Conservation (phyloP, 2,329 filamentous ascomycete genomes). For the Pezicula carpinea region DNA sequence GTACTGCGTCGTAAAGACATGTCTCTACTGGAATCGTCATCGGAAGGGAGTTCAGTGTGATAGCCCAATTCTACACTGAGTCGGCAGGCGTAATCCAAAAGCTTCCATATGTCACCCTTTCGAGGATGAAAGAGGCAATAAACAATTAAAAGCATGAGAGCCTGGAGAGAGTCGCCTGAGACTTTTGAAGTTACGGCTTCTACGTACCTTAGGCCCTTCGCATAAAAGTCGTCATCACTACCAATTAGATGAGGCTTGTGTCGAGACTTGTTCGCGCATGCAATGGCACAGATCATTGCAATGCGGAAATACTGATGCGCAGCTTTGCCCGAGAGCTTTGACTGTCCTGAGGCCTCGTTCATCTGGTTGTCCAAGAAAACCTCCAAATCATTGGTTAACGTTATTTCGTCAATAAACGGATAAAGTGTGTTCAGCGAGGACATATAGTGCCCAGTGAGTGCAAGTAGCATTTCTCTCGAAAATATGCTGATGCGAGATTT, state of each 20-base stretch:
- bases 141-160: not conserved
- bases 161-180: not conserved
- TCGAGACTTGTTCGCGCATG: slow-evolving; percentile 24
- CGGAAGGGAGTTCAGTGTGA: slow-evolving; percentile 31
- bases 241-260: slow-evolving; percentile 20
- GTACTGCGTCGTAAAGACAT: slow-evolving; percentile 8
- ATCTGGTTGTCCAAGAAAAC: slow-evolving; percentile 13
- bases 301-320: slow-evolving; percentile 29
- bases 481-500: not conserved
- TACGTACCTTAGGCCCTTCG: not conserved
- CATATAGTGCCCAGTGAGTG: slow-evolving; percentile 25
- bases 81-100: not conserved
- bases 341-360: slow-evolving; percentile 9
- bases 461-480: not conserved
- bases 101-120: not conserved
- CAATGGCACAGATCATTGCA: slow-evolving; percentile 30
- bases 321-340: slow-evolving; percentile 20
- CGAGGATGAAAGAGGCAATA: not conserved
- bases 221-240: not conserved
- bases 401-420: slow-evolving; percentile 24
- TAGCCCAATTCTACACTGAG: not conserved
- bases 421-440: slow-evolving; percentile 26
- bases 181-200: not conserved
- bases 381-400: slow-evolving; percentile 10
- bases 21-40: slow-evolving; percentile 19